phyloP scores from a whole-genome alignment of 177 flowering plant species.

The Vitis hybrid region DNA sequence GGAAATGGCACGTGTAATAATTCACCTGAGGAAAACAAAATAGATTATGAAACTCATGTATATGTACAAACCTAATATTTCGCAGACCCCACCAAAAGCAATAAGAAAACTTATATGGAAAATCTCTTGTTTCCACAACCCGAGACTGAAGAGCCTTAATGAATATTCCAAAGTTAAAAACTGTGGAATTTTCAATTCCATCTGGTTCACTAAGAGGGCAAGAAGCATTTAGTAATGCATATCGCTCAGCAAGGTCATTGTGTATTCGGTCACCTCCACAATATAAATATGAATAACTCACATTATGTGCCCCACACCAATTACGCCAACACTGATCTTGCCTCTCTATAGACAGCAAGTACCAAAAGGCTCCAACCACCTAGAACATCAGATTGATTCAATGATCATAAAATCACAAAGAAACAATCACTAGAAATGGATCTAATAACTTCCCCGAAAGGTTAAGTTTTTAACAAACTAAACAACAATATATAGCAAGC shows the following conservation, averaged over 20 bases:
- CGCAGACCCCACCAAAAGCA: conserved; percentile 27
- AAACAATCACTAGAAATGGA: too few relatives aligned
- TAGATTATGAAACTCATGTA: neutral
- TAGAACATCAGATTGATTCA: conserved; percentile 8
- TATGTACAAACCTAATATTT: conserved; percentile 32
- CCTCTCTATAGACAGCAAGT: conserved; percentile 35
- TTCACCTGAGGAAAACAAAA: neutral
- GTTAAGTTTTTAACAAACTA: too few relatives aligned
- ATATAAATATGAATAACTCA: neutral
- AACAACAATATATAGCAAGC: too few relatives aligned
- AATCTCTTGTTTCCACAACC: too few relatives aligned
- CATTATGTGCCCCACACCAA: neutral
- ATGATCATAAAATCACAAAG: neutral
- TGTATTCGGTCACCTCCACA: conserved; percentile 3
- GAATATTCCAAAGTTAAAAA: too few relatives aligned
- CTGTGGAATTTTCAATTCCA: too few relatives aligned
- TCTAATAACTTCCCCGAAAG: too few relatives aligned
- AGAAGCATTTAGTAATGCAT: conserved; percentile 8
- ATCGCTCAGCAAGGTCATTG: neutral
- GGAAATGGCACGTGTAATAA: neutral
- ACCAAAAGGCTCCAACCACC: conserved; percentile 46
- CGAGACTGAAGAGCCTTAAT: too few relatives aligned
- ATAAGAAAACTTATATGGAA: too few relatives aligned
- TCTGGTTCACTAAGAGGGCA: conserved; percentile 24
- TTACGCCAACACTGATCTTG: conserved; percentile 31